Evolutionary conservation across 2,329 filamentous ascomycete species (phyloP), one percentile per base, ranked within the genome.

Genomic region (Colletotrichum kahawae): DNA sequence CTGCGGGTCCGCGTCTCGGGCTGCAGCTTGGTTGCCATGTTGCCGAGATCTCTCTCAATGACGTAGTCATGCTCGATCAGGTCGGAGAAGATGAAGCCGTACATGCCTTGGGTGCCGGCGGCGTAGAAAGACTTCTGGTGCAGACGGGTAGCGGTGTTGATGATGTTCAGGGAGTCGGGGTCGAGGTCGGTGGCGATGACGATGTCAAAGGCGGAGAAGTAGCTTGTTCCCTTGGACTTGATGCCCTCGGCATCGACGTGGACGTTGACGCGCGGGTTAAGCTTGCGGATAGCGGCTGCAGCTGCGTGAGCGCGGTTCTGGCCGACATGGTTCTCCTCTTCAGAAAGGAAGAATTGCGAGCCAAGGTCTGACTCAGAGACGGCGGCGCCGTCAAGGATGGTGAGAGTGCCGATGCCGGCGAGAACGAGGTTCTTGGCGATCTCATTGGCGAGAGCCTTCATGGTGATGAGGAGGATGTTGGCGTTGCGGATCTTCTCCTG

Each of bases 81-180:
- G 83, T 99, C 97, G 73, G 94, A 94, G 83, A 99, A 99, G 78
- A 98, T 94, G 86, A 95, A 99, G 71, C 97, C 97, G 83, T 97
- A 98, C 82, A 98, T 90, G 64, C 97, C 97, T 82, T 98, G 95
- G 4, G 94, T 92, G 66, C 93, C 93, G 43, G 95, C 94, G 12
- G 95, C 95, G 84, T 99, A 99, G 84, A 98, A 98, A 13, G 95
- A 93, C 63, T 92, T 92, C 77, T 92, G 90, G 76, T 93, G 92
- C 48, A 97, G 86, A 62, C 96, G 93, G 54, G 95, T 96, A 33
- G 94, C 93, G 27, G 95, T 95, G 85, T 98, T 98, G 86, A 98
- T 94, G 74, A 92, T 90, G 77, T 92, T 92, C 77, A 97, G 90
- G 0, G 92, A 92, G 72, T 91, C 88, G 59, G 97, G 93, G 80